A percentile compares a stretch with the other conserved stretches of the same genome.
Conservation (phyloP, 768 basidiomycete species). For the Russula griseocarnosa region DNA sequence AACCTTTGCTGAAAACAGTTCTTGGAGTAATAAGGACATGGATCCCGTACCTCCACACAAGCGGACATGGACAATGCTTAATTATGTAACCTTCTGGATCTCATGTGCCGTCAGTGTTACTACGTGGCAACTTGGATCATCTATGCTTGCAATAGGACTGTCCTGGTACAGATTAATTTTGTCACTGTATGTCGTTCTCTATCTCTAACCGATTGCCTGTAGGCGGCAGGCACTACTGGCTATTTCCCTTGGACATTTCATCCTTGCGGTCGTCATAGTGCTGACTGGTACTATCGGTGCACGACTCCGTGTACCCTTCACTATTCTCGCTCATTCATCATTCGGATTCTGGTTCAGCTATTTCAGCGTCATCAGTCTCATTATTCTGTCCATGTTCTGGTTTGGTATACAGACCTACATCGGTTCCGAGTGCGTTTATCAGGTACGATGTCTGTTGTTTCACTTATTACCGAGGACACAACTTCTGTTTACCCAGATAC, state of each 20-base stretch:
- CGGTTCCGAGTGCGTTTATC: conserved; percentile 70
- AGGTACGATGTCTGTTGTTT: conserved; percentile 34
- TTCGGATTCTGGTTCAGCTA: conserved; percentile 91
- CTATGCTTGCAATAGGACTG: conserved; percentile 70
- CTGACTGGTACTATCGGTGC: conserved; percentile 77
- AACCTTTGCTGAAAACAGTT: conserved; percentile 52
- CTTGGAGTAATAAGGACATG: conserved; percentile 74
- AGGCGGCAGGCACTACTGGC: conserved; percentile 65
- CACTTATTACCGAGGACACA: background rate
- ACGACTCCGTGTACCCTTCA: conserved; percentile 70
- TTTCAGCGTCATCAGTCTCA: conserved; percentile 74
- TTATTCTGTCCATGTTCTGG: conserved; percentile 78
- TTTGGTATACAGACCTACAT: conserved; percentile 60
- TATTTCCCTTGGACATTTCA: conserved; percentile 71
- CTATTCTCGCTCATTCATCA: conserved; percentile 73
- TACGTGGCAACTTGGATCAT: conserved; percentile 59
- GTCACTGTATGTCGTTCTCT: background rate
- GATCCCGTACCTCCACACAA: conserved; percentile 60
- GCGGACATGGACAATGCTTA: conserved; percentile 65
- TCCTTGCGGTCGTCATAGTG: conserved; percentile 70
- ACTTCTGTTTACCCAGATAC: conserved; percentile 41
- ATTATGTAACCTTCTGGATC: conserved; percentile 60
- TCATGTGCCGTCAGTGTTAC: conserved; percentile 33
- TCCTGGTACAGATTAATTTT: conserved; percentile 48
- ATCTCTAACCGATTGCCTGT: background rate